These are phyloP conservation scores for Apocynum venetum DNA, from an alignment of 257 asterid genomes.

Conservation along the genomic window DNA sequence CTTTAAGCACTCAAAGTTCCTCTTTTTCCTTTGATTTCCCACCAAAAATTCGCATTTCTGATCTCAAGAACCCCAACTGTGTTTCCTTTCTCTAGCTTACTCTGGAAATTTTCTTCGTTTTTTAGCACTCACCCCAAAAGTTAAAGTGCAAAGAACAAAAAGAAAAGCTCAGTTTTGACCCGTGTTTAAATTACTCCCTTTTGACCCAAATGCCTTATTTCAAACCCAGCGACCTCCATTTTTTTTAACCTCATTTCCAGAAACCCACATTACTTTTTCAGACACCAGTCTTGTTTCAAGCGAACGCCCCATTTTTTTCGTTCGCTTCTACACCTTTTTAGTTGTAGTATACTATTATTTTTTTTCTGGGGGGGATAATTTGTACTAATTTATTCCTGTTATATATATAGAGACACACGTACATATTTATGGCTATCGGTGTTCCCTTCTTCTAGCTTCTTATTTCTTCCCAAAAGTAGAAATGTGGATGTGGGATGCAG, in stretches of 20 bases:
- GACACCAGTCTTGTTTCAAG: conserved; percentile 44
- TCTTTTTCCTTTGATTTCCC: conserved; percentile 10
- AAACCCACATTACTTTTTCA: conserved; percentile 42
- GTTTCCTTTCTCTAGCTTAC: conserved; percentile 20
- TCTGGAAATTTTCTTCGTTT: conserved; percentile 21
- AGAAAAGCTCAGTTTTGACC: conserved; percentile 37
- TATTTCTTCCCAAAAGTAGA: conserved; percentile 5
- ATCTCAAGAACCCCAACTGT: conserved; percentile 12
- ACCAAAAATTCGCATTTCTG: background rate
- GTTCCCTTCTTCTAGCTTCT: conserved; percentile 24
- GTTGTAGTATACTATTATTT: background rate
- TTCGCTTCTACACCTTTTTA: conserved; percentile 16
- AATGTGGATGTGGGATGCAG: conserved; percentile 8
- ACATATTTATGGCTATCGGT: conserved; percentile 17
- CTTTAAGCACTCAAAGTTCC: conserved; percentile 4
- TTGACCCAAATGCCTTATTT: conserved; percentile 38
- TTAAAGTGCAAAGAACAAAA: conserved; percentile 48
- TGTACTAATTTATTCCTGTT: background rate
- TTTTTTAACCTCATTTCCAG: conserved; percentile 36
- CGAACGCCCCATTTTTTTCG: conserved; percentile 27
- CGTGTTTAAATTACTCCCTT: conserved; percentile 29
- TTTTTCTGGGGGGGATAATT: background rate
- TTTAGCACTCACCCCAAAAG: conserved; percentile 37
- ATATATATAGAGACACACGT: conserved; percentile 10
- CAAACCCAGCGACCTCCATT: conserved; percentile 47